Percentiles rank a stretch among this genome's conserved stretches.
Evolutionary conservation across 2,329 filamentous ascomycete species (phyloP).

Genomic region (Pyrenophora seminiperda): DNA sequence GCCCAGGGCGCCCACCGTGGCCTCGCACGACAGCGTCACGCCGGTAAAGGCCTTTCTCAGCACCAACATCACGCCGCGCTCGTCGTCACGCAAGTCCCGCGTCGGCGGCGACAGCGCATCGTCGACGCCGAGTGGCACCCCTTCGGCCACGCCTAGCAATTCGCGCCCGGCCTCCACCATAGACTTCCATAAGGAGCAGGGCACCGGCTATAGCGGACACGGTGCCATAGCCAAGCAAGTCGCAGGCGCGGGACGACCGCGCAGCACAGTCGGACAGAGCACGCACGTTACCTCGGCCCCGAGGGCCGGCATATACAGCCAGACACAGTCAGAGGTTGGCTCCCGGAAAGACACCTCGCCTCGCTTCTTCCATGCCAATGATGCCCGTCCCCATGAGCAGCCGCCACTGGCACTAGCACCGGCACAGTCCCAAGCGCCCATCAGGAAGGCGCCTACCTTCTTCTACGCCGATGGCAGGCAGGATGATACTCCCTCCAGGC

Average conservation of each 20-base stretch:
- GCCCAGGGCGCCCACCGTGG: conserved; percentile 42
- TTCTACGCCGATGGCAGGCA: conserved; percentile 59
- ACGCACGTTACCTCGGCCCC: conserved; percentile 29
- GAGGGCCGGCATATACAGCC: conserved; percentile 34
- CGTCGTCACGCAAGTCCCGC: conserved; percentile 72
- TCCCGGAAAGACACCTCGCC: conserved; percentile 48
- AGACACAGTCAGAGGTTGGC: conserved; percentile 33
- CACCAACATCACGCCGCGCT: conserved; percentile 78
- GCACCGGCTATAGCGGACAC: conserved; percentile 32
- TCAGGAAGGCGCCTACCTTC: conserved; percentile 56
- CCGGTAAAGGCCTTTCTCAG: conserved; percentile 63
- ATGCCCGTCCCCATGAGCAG: conserved; percentile 57
- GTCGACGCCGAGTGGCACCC: conserved; percentile 69
- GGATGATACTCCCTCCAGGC: conserved; percentile 38
- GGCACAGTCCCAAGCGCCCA: conserved; percentile 27
- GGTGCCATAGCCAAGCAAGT: conserved; percentile 2
- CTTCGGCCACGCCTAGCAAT: conserved; percentile 50
- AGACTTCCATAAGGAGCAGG: conserved; percentile 38
- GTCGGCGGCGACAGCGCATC: conserved; percentile 65
- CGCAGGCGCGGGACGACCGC: too few species aligned
- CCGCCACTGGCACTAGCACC: conserved; percentile 27
- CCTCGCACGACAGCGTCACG: conserved; percentile 57
- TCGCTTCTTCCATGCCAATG: conserved; percentile 93
- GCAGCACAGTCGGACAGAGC: conserved; percentile 21
- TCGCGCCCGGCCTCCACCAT: conserved; percentile 44